phyloP scores from a whole-genome alignment of 2,329 filamentous ascomycete genomes.

The Stemphylium vesicarium region DNA sequence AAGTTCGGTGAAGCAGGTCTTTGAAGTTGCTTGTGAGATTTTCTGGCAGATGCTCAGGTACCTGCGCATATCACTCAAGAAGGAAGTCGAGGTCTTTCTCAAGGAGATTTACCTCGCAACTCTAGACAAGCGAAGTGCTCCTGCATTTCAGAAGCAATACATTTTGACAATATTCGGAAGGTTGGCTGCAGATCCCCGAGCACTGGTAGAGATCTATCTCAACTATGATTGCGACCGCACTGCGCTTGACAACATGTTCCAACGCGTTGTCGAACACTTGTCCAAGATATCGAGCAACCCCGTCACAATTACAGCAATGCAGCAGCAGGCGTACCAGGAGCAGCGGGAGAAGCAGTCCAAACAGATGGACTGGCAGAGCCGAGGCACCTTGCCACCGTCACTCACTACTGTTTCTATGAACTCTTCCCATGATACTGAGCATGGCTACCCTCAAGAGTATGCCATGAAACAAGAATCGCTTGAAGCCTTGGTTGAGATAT shows the following conservation, averaged over 20 bases:
- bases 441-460: conserved; percentile 85
- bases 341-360: conserved; percentile 67
- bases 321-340: conserved; percentile 89
- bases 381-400: conserved; percentile 83
- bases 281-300: conserved; percentile 84
- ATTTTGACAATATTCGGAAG: conserved; percentile 86
- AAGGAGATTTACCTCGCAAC: conserved; percentile 97
- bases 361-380: conserved; percentile 81
- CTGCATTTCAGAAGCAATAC: conserved; percentile 88
- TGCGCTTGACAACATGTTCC: conserved; percentile 94
- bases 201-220: conserved; percentile 91
- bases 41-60: conserved; percentile 98
- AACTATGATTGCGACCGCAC: conserved; percentile 98
- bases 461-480: conserved; percentile 87
- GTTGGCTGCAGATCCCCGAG: conserved; percentile 83
- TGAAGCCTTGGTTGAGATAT: conserved; percentile 84
- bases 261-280: conserved; percentile 89
- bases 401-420: conserved; percentile 79
- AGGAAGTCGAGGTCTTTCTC: conserved; percentile 96
- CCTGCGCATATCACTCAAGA: conserved; percentile 94
- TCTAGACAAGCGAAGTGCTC: conserved; percentile 84
- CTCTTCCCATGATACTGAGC: conserved; percentile 62
- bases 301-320: conserved; percentile 73
- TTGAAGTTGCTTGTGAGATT: conserved; percentile 94
- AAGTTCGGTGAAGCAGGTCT: conserved; percentile 88